Evolutionary conservation across 2,329 filamentous ascomycete species (phyloP).

Genomic region (Apiospora pterosperma): DNA sequence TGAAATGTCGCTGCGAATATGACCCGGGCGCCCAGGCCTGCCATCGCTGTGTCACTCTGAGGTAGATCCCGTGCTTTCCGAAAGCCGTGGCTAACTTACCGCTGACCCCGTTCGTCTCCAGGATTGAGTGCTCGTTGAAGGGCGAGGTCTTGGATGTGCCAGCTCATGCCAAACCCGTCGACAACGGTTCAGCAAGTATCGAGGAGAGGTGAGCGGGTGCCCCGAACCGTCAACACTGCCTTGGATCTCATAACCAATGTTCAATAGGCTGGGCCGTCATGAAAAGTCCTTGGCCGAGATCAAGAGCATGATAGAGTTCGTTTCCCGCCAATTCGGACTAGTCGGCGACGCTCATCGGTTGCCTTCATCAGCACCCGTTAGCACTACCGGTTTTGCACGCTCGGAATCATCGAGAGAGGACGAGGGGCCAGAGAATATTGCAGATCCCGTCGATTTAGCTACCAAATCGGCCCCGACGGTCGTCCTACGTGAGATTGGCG

Average conservation of each 20-base stretch:
- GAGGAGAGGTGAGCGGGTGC: slow-evolving; percentile 10
- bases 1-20: slow-evolving; percentile 14
- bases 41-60: slow-evolving; percentile 11
- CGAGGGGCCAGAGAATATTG: slow-evolving; percentile 21
- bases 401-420: slow-evolving; percentile 13
- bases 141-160: slow-evolving; percentile 10
- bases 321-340: slow-evolving; percentile 10
- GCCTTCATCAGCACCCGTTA: neutral
- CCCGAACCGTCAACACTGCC: neutral
- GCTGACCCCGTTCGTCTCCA: neutral
- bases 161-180: slow-evolving; percentile 8
- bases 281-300: slow-evolving; percentile 12
- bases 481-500: slow-evolving; percentile 27
- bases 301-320: slow-evolving; percentile 10
- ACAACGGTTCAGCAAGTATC: slow-evolving; percentile 8
- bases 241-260: neutral
- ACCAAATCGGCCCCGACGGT: slow-evolving; percentile 27
- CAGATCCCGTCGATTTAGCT: slow-evolving; percentile 26
- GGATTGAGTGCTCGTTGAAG: slow-evolving; percentile 12
- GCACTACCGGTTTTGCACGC: slow-evolving; percentile 5
- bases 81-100: neutral
- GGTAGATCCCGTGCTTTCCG: neutral
- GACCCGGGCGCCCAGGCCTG: slow-evolving; percentile 12
- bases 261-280: slow-evolving; percentile 6
- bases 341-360: slow-evolving; percentile 4